A percentile compares a stretch with the other conserved stretches of the same genome.
These are phyloP conservation scores for Strobilomyces echinocephalus DNA, from an alignment of 768 basidiomycete genomes.

Conservation along the genomic window DNA sequence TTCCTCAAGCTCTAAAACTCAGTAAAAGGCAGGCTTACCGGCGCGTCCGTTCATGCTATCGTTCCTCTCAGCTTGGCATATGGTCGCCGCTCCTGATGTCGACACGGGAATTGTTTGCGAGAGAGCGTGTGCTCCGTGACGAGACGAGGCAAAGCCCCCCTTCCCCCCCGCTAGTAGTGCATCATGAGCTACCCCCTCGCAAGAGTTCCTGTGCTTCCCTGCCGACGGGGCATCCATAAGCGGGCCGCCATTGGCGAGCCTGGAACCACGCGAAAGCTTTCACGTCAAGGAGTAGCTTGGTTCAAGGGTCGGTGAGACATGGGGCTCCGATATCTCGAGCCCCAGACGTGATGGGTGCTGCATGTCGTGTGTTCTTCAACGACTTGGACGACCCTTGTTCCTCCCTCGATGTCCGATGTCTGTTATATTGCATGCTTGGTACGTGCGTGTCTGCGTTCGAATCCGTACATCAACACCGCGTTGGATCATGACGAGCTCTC, in stretches of 20 bases:
- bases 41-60: background rate
- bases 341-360: no score
- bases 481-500: no score
- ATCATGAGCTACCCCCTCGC: no score
- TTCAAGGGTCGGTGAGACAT: background rate
- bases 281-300: background rate
- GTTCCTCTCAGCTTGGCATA: background rate
- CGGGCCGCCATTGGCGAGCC: background rate
- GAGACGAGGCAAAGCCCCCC: background rate
- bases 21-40: background rate
- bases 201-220: no score
- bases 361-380: background rate
- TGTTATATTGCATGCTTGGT: background rate
- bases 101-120: background rate
- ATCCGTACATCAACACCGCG: no score
- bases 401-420: background rate
- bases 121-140: background rate
- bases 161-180: no score
- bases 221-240: no score
- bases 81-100: background rate
- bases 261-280: background rate
- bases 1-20: background rate
- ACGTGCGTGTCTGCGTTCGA: background rate
- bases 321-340: no score
- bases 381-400: background rate